Evolutionary conservation across 108 stramenopile genomes (phyloP).

Genomic region (Cyclostephanos tholiformis): DNA sequence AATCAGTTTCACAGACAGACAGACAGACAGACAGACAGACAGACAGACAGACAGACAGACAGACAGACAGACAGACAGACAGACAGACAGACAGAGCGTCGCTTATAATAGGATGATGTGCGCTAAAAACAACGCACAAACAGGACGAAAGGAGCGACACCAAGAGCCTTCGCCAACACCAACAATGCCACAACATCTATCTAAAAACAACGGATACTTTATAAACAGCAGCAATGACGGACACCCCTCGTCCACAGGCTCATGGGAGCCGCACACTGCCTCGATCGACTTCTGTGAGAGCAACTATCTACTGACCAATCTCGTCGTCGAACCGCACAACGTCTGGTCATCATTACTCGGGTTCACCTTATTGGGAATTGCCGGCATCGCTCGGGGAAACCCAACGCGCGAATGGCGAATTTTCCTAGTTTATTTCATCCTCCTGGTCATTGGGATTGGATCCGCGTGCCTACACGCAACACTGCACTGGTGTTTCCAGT

Average conservation of each 20-base stretch:
- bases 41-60: too few relatives aligned
- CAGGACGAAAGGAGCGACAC: too few relatives aligned
- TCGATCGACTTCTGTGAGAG: slow-evolving; percentile 54
- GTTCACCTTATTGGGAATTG: slow-evolving; percentile 28
- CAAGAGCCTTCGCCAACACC: background rate
- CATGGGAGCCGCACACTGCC: slow-evolving; percentile 47
- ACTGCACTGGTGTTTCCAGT: slow-evolving; percentile 45
- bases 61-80: too few relatives aligned
- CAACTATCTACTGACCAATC: slow-evolving; percentile 39
- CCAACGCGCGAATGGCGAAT: slow-evolving; percentile 43
- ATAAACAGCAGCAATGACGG: slow-evolving; percentile 6
- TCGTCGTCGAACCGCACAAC: slow-evolving; percentile 50
- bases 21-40: too few relatives aligned
- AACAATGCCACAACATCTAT: slow-evolving; percentile 2
- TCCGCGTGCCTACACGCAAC: slow-evolving; percentile 46
- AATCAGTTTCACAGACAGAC: too few relatives aligned
- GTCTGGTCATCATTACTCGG: slow-evolving; percentile 39
- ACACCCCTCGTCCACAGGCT: slow-evolving; percentile 1
- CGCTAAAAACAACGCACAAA: too few relatives aligned
- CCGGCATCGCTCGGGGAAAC: slow-evolving; percentile 33
- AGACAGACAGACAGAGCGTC: too few relatives aligned
- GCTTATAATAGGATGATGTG: too few relatives aligned
- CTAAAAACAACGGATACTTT: slow-evolving; percentile 1
- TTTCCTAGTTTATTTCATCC: slow-evolving; percentile 27
- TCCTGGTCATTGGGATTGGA: slow-evolving; percentile 45